Conservation (phyloP, 257 asterid genomes). For the Apocynum venetum region DNA sequence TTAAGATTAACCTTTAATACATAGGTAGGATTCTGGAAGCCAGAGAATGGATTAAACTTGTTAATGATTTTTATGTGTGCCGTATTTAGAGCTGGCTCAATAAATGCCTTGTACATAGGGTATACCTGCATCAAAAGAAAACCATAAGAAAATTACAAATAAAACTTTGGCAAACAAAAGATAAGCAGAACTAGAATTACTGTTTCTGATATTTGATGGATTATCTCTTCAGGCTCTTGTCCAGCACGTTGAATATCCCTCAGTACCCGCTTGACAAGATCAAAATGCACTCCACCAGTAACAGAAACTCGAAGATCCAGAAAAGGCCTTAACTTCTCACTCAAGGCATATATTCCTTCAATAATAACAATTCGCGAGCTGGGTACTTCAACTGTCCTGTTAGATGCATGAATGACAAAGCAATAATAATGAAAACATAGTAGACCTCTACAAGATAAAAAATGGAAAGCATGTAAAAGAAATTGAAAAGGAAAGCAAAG, state of each 20-base stretch:
- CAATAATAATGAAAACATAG: background rate
- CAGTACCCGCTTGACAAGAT: constrained; percentile 91
- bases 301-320: constrained; percentile 97
- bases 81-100: constrained; percentile 91
- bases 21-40: constrained; percentile 92
- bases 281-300: constrained; percentile 99
- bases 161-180: background rate
- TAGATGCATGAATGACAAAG: constrained; percentile 15
- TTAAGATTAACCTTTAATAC: constrained; percentile 65
- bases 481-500: background rate
- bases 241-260: constrained; percentile 99
- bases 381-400: constrained; percentile 89
- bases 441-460: background rate
- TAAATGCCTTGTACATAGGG: constrained; percentile 99
- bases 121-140: constrained; percentile 60
- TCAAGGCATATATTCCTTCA: constrained; percentile 97
- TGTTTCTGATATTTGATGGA: constrained; percentile 97
- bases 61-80: constrained; percentile 92
- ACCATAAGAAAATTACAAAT: constrained; percentile 14
- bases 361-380: constrained; percentile 81
- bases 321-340: constrained; percentile 78
- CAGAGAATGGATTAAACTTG: constrained; percentile 97
- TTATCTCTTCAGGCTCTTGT: constrained; percentile 98
- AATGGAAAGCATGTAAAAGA: background rate
- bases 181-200: constrained; percentile 28